These are phyloP conservation scores for Verticillium albo-atrum DNA, from an alignment of 2,329 filamentous ascomycete genomes.

Conservation along the genomic window DNA sequence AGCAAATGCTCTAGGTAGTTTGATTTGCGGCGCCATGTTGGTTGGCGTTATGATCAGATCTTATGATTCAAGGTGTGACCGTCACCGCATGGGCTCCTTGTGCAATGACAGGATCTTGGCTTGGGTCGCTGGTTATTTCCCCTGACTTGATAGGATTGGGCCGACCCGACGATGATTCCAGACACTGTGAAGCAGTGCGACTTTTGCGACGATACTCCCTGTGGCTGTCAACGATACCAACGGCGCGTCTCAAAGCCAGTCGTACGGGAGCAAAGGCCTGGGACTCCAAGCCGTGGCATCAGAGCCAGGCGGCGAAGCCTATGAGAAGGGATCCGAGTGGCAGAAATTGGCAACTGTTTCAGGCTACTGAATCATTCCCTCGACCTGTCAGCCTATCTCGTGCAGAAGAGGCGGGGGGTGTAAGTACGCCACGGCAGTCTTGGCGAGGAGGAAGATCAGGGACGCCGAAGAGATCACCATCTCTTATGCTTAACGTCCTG, in stretches of 20 bases:
- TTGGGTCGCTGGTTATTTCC: too few relatives aligned
- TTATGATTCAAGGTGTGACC: too few relatives aligned
- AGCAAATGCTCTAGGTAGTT: too few relatives aligned
- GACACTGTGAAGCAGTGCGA: neutral
- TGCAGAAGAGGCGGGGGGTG: neutral
- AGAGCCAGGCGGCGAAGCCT: neutral
- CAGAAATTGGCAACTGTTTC: neutral
- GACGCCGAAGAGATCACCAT: slow-evolving; percentile 1
- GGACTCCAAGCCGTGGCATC: slow-evolving; percentile 2
- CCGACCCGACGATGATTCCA: neutral
- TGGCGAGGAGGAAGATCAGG: neutral
- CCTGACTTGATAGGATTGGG: too few relatives aligned
- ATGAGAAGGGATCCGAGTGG: neutral
- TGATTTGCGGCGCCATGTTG: too few relatives aligned
- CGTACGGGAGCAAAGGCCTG: neutral
- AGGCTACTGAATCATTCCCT: slow-evolving; percentile 1
- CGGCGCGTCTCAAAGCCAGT: neutral
- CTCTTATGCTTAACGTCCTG: neutral
- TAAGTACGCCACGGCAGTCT: neutral
- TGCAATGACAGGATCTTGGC: too few relatives aligned
- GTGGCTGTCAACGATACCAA: neutral
- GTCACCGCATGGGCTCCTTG: too few relatives aligned
- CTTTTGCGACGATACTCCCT: slow-evolving; percentile 1
- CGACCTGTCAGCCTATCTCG: neutral
- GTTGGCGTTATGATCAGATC: too few relatives aligned